phyloP scores from a whole-genome alignment of 2,329 filamentous ascomycete species.

The Hypoxylon sp. region DNA sequence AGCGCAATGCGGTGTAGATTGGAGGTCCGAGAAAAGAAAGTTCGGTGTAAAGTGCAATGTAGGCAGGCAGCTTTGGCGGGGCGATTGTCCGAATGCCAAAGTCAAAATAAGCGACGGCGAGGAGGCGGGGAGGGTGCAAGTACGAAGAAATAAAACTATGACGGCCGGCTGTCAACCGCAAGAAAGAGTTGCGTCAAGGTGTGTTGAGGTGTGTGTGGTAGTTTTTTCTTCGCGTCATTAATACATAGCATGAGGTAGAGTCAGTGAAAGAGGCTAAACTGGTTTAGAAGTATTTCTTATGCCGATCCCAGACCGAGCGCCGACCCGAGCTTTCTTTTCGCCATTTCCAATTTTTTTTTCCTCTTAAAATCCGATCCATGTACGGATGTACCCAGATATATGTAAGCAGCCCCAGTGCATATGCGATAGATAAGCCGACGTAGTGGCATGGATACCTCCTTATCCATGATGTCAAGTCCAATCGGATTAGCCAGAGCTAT shows the following conservation, averaged over 20 bases:
- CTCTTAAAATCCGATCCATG: conserved; percentile 24
- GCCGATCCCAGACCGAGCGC: conserved; percentile 24
- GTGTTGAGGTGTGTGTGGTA: neutral
- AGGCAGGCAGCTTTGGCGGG: conserved; percentile 4
- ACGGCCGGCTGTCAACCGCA: conserved; percentile 8
- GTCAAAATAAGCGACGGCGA: neutral
- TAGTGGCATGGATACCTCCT: conserved; percentile 1
- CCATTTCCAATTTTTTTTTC: too few species aligned
- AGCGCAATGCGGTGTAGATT: conserved; percentile 15
- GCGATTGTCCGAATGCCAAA: neutral
- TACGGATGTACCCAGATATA: too few species aligned
- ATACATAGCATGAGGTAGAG: conserved; percentile 18
- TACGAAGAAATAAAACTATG: conserved; percentile 15
- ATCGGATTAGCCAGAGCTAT: conserved; percentile 28
- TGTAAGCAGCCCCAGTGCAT: conserved; percentile 11
- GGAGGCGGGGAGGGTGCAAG: neutral
- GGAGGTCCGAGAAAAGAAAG: neutral
- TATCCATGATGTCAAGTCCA: conserved; percentile 40
- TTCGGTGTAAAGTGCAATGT: neutral
- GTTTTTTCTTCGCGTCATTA: conserved; percentile 37
- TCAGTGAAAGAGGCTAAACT: conserved; percentile 27
- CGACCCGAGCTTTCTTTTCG: conserved; percentile 20
- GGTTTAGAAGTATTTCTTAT: conserved; percentile 23
- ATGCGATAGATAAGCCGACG: conserved; percentile 1
- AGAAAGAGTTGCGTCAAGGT: neutral